Conservation (phyloP, 139 green algal species). For the Coelastrella sp. region DNA sequence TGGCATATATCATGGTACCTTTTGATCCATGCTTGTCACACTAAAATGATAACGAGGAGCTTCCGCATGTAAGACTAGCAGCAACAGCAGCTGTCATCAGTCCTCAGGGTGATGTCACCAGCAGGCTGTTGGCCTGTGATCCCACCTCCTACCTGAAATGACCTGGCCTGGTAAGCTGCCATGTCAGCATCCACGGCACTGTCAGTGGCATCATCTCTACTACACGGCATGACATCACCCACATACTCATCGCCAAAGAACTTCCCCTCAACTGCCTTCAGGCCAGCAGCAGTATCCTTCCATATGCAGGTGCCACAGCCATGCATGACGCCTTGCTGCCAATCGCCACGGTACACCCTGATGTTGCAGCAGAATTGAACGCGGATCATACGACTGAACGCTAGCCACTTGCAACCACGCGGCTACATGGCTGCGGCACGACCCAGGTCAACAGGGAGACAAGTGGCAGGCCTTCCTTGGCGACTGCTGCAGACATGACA, state of each 20-base stretch:
- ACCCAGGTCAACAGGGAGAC: no score
- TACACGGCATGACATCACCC: slow-evolving; percentile 68
- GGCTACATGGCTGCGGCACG: no score
- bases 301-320: slow-evolving; percentile 78
- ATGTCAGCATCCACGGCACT: slow-evolving; percentile 75
- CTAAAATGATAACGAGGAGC: no score
- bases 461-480: no score
- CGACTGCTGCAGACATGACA: no score
- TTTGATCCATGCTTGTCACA: no score
- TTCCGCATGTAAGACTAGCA: no score
- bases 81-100: no score
- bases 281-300: slow-evolving; percentile 16
- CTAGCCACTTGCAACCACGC: no score
- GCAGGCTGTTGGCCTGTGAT: neutral
- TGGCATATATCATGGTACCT: no score
- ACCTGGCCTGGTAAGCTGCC: slow-evolving; percentile 68
- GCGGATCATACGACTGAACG: no score
- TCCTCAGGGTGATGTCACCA: no score
- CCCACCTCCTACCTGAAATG: slow-evolving; percentile 34
- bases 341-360: slow-evolving; percentile 79
- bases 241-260: slow-evolving; percentile 77
- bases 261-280: slow-evolving; percentile 63
- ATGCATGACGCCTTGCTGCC: slow-evolving; percentile 74
- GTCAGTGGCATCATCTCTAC: slow-evolving; percentile 51
- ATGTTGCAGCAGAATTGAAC: neutral